Base-by-base conservation (phyloP, 2,329 filamentous ascomycete genomes). In the Exophiala bonariae region DNA sequence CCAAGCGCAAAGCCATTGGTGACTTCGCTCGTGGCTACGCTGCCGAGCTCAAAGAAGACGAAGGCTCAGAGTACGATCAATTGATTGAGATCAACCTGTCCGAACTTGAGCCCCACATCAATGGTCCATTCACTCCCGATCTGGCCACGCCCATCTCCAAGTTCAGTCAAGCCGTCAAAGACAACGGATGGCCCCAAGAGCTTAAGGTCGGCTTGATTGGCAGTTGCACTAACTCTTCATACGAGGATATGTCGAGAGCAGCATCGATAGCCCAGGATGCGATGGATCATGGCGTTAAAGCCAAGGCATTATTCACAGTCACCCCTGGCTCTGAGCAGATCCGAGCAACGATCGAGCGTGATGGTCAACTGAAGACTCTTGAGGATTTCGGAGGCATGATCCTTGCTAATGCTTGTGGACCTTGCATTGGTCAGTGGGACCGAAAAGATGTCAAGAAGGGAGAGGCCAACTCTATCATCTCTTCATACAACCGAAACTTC, bases 401-500 rank as follows among this genome's bases (percentile, higher is more conserved):
- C 57, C 81, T 99, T 41, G 92, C 92, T 63, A 97, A 97, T 70
- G 92, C 93, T 56, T 97, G 93, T 68, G 92, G 87, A 61, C 87
- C 87, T 60, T 93, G 88, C 75, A 91, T 95, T 69, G 90, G 71
- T 55, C 92, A 97, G 74, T 97, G 93, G 93, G 90, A 96, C 66
- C 87, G 93, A 60, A 79, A 77, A 58, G 92, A 97, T 61, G 89
- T 96, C 47, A 87, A 91, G 81, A 96, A 97, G 83, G 92, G 92
- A 59, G 85, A 88, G 62, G 78, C 90, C 64, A 99, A 99, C 84
- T 95, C 90, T 5, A 99, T 99, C 70, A 79, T 99, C 68, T 96
- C 91, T 37, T 97, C 93, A 20, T 99, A 96, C 85, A 99, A 99
- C 86, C 90, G 93, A 74, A 97, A 99, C 84, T 97, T 99, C 79